Evolutionary conservation across 139 green algal species (phyloP).

Genomic region (Monoraphidium neglectum): DNA sequence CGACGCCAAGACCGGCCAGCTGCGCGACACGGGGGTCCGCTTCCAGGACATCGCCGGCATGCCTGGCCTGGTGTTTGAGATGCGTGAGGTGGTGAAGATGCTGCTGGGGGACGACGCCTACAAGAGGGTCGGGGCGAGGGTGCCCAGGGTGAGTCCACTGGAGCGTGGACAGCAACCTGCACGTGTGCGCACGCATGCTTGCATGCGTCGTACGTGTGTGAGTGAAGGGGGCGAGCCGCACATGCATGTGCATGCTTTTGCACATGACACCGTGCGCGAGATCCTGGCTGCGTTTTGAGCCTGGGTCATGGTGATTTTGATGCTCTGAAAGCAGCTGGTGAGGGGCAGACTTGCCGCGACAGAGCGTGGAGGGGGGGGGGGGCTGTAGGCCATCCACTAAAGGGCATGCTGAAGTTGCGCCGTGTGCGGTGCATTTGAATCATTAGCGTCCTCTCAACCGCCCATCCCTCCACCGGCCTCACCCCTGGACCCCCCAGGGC

Average conservation of each 20-base stretch:
- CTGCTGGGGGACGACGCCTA: constrained; percentile 56
- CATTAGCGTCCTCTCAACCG: no score
- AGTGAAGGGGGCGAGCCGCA: neutral
- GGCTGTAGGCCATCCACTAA: no score
- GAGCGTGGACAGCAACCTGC: neutral
- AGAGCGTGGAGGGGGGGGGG: no score
- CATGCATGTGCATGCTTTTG: neutral
- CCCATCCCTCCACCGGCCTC: no score
- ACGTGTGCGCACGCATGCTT: no score
- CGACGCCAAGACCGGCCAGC: constrained; percentile 54
- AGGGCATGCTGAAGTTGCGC: no score
- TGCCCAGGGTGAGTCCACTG: constrained; percentile 28
- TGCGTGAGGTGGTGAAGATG: constrained; percentile 64
- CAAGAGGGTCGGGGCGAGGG: constrained; percentile 36
- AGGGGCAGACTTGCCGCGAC: no score
- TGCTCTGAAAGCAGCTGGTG: no score
- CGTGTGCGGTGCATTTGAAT: no score
- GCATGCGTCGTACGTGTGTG: no score
- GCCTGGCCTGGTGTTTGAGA: constrained; percentile 53
- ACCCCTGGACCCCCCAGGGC: constrained; percentile 27
- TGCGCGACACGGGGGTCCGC: constrained; percentile 59
- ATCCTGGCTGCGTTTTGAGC: no score
- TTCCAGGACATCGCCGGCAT: constrained; percentile 62
- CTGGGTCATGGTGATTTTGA: no score
- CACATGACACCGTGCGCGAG: neutral